These are phyloP conservation scores for Fusarium sp. DNA, from an alignment of 2,329 filamentous ascomycete genomes.

Conservation along the genomic window DNA sequence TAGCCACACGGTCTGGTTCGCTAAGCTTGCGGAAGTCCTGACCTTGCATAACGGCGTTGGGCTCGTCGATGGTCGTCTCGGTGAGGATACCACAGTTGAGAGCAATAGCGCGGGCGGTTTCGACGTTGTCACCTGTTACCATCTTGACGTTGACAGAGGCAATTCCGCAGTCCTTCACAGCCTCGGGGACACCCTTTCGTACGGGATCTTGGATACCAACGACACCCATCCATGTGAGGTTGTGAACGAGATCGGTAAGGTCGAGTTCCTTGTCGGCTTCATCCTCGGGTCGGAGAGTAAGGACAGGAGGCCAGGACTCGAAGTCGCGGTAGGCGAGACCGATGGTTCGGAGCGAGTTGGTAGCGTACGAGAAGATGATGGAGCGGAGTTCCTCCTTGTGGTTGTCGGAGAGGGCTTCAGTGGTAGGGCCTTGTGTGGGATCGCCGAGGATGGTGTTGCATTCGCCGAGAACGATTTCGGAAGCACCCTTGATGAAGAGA, in stretches of 20 bases:
- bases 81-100: constrained; percentile 57
- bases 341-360: constrained; percentile 77
- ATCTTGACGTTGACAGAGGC: constrained; percentile 77
- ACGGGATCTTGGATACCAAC: constrained; percentile 78
- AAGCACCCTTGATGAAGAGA: constrained; percentile 67
- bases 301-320: constrained; percentile 75
- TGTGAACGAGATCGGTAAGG: constrained; percentile 64
- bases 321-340: constrained; percentile 80
- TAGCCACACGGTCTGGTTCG: constrained; percentile 62
- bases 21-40: constrained; percentile 67
- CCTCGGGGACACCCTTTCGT: constrained; percentile 70
- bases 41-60: constrained; percentile 62
- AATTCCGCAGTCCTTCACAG: constrained; percentile 71
- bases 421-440: constrained; percentile 58
- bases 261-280: constrained; percentile 63
- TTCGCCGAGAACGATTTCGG: constrained; percentile 64
- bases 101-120: constrained; percentile 60
- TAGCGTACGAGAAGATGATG: constrained; percentile 70
- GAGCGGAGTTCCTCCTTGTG: constrained; percentile 65
- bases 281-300: constrained; percentile 67
- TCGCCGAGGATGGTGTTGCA: constrained; percentile 64
- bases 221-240: constrained; percentile 57
- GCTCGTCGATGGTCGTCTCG: constrained; percentile 70
- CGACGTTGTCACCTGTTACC: constrained; percentile 64
- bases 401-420: constrained; percentile 45